Conservation (phyloP, 2,329 filamentous ascomycete species). For the Metarhizium sp. region DNA sequence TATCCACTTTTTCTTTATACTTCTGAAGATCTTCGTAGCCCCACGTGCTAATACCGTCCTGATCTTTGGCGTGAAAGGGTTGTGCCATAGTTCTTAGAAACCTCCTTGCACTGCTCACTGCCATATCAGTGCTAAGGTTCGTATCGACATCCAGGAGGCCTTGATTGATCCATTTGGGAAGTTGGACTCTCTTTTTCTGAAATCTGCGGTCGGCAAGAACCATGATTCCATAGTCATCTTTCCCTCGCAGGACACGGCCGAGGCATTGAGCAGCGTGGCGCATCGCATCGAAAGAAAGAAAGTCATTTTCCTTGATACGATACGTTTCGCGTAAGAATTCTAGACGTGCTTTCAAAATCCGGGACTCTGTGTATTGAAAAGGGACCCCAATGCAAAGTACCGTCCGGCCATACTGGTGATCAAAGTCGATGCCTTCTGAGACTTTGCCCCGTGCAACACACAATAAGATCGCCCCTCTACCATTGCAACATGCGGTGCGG, state of each 20-base stretch:
- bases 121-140: slow-evolving; percentile 93
- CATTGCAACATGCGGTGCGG: slow-evolving; percentile 94
- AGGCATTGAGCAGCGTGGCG: slow-evolving; percentile 96
- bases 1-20: slow-evolving; percentile 67
- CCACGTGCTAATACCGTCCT: slow-evolving; percentile 93
- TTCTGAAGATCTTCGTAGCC: slow-evolving; percentile 66
- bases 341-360: slow-evolving; percentile 88
- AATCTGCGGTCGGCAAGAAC: slow-evolving; percentile 91
- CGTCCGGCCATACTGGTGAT: slow-evolving; percentile 94
- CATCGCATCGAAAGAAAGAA: slow-evolving; percentile 98
- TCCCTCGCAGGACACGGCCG: slow-evolving; percentile 86
- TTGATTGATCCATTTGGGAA: slow-evolving; percentile 95
- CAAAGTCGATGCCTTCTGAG: slow-evolving; percentile 96
- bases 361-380: slow-evolving; percentile 97
- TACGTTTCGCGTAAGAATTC: slow-evolving; percentile 97
- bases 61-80: slow-evolving; percentile 71
- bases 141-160: slow-evolving; percentile 76
- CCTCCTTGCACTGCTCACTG: slow-evolving; percentile 76
- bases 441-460: slow-evolving; percentile 97
- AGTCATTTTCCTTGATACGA: slow-evolving; percentile 93
- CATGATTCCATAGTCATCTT: slow-evolving; percentile 99
- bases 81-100: slow-evolving; percentile 90
- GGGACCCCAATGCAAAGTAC: slow-evolving; percentile 95
- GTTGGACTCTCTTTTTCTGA: slow-evolving; percentile 78
- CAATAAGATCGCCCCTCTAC: slow-evolving; percentile 81